Percentiles rank a stretch among this genome's conserved stretches.
Conservation (phyloP, 2,329 filamentous ascomycete species). For the Shiraia sp. region DNA sequence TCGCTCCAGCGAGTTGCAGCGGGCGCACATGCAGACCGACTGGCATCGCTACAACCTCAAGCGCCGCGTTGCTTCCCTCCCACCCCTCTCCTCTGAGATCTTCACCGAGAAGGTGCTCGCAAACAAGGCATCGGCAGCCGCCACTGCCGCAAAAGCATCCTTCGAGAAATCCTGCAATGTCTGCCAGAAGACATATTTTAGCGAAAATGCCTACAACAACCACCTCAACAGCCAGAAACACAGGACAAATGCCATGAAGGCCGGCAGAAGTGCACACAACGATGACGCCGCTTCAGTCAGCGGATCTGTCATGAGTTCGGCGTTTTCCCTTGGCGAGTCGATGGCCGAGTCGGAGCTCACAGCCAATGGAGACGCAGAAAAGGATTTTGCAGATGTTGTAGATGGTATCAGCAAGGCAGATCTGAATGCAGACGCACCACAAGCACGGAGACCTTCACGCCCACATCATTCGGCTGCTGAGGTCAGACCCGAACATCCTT, state of each 20-base stretch:
- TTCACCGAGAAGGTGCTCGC: conserved; percentile 96
- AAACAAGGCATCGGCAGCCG: conserved; percentile 80
- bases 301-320: conserved; percentile 80
- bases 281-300: conserved; percentile 68
- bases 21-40: conserved; percentile 95
- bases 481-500: conserved; percentile 40
- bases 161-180: conserved; percentile 82
- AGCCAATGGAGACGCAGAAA: conserved; percentile 69
- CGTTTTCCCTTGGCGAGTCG: conserved; percentile 87
- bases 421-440: conserved; percentile 49
- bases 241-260: conserved; percentile 65
- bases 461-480: conserved; percentile 47
- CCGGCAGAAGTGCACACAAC: conserved; percentile 40
- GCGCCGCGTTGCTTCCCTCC: conserved; percentile 85
- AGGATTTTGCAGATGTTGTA: conserved; percentile 77
- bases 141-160: conserved; percentile 83
- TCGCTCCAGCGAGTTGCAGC: conserved; percentile 88
- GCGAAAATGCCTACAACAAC: conserved; percentile 93
- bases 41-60: conserved; percentile 99
- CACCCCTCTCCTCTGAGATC: conserved; percentile 86
- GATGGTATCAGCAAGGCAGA: conserved; percentile 73
- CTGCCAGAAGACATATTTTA: conserved; percentile 93
- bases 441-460: conserved; percentile 45
- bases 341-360: conserved; percentile 57
- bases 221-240: conserved; percentile 92